Conservation (phyloP, 1,284 basidiomycete species). For the Apiotrichum montevideense region DNA sequence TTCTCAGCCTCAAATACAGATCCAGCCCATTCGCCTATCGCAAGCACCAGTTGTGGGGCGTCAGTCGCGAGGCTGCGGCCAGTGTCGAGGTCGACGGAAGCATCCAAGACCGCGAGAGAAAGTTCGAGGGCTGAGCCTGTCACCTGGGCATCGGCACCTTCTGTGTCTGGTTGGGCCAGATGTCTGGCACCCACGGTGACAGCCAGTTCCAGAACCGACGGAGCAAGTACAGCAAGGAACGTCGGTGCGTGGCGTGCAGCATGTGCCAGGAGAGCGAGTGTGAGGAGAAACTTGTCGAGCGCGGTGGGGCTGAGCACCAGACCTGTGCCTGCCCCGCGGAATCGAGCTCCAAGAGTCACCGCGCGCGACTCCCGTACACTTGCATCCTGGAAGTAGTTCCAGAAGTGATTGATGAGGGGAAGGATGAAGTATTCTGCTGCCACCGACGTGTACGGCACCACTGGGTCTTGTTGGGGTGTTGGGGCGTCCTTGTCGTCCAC, state of each 20-base stretch:
- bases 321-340: constrained; percentile 67
- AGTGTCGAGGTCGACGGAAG: constrained; percentile 64
- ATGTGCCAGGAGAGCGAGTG: constrained; percentile 73
- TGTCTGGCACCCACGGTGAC: constrained; percentile 67
- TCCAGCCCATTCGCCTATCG: constrained; percentile 72
- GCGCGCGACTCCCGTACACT: constrained; percentile 66
- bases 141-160: constrained; percentile 57
- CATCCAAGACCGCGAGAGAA: constrained; percentile 67
- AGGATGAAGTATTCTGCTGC: constrained; percentile 80
- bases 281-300: constrained; percentile 66
- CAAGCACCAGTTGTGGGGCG: constrained; percentile 63
- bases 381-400: constrained; percentile 78
- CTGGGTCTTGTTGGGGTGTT: constrained; percentile 15
- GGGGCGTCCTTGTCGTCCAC: background rate
- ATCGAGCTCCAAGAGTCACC: constrained; percentile 51
- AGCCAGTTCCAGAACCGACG: constrained; percentile 73
- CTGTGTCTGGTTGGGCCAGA: constrained; percentile 27
- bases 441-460: constrained; percentile 59
- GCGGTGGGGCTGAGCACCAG: constrained; percentile 70
- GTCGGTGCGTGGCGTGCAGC: constrained; percentile 69
- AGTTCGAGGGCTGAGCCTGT: constrained; percentile 69
- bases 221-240: constrained; percentile 72
- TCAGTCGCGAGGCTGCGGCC: constrained; percentile 71
- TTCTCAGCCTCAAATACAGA: constrained; percentile 63
- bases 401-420: constrained; percentile 83